phyloP scores from a whole-genome alignment of 2,329 filamentous ascomycete species.

The Pseudomassariella vexata region DNA sequence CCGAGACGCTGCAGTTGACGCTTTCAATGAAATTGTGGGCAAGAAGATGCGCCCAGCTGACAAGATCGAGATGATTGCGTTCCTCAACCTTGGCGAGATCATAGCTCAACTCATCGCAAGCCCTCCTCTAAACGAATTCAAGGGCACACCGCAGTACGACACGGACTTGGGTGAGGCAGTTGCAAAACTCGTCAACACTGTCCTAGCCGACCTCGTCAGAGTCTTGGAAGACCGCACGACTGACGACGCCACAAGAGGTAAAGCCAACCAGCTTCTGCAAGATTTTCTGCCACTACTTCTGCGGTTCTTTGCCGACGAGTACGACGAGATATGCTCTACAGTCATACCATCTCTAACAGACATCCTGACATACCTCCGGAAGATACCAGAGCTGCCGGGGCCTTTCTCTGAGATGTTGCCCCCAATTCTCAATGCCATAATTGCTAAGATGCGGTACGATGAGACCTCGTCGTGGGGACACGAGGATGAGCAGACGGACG shows the following conservation, averaged over 20 bases:
- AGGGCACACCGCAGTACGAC: conserved; percentile 82
- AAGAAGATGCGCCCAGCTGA: conserved; percentile 97
- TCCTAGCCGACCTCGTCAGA: conserved; percentile 79
- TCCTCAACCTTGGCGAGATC: conserved; percentile 81
- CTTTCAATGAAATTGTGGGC: conserved; percentile 89
- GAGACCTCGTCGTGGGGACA: conserved; percentile 91
- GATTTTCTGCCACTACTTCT: conserved; percentile 81
- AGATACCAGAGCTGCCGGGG: conserved; percentile 64
- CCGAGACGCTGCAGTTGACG: conserved; percentile 85
- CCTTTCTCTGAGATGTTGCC: conserved; percentile 79
- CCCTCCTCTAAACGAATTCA: conserved; percentile 71
- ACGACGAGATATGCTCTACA: conserved; percentile 94
- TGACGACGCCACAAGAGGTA: conserved; percentile 59
- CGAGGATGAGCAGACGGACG: conserved; percentile 91
- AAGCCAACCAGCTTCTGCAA: conserved; percentile 76
- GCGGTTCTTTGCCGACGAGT: conserved; percentile 95
- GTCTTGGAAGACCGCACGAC: conserved; percentile 66
- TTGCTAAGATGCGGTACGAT: conserved; percentile 95
- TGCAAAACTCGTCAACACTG: conserved; percentile 90
- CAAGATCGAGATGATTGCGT: conserved; percentile 90
- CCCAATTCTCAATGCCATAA: conserved; percentile 84
- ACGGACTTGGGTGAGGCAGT: conserved; percentile 93
- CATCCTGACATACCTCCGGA: conserved; percentile 83
- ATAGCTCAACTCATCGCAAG: conserved; percentile 81
- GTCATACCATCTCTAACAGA: conserved; percentile 93